phyloP scores from a whole-genome alignment of 805 yeast species.

The Middelhovenomyces tepae region DNA sequence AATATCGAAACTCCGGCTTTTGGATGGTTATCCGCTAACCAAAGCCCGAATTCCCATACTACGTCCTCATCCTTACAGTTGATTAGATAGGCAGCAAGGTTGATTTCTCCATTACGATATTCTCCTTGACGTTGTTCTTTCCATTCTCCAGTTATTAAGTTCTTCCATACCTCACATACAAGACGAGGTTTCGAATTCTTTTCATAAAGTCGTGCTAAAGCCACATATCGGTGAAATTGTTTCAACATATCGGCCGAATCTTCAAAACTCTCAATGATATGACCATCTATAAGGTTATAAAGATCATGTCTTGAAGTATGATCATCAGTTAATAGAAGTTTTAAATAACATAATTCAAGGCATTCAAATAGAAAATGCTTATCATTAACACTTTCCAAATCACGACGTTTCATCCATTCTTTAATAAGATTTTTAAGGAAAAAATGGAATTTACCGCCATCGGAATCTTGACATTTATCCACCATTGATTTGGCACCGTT shows the following conservation, averaged over 20 bases:
- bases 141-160: conserved; percentile 21
- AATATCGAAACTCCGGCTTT: conserved; percentile 27
- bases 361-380: conserved; percentile 20
- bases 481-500: conserved; percentile 22
- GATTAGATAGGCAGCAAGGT: conserved; percentile 17
- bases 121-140: conserved; percentile 18
- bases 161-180: conserved; percentile 19
- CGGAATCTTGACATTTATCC: conserved; percentile 5
- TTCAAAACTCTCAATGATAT: conserved; percentile 18
- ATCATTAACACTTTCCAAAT: conserved; percentile 23
- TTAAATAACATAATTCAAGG: conserved; percentile 24
- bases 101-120: conserved; percentile 20
- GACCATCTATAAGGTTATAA: conserved; percentile 18
- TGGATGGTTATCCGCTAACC: conserved; percentile 26
- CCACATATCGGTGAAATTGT: conserved; percentile 18
- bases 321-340: conserved; percentile 16
- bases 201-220: conserved; percentile 24
- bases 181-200: conserved; percentile 16
- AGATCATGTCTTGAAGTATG: conserved; percentile 19
- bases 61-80: conserved; percentile 18
- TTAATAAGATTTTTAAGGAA: conserved; percentile 14
- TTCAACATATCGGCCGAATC: conserved; percentile 19
- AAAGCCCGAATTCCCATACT: conserved; percentile 31
- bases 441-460: conserved; percentile 6
- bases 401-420: conserved; percentile 24